Percentiles rank a stretch among this genome's conserved stretches.
phyloP scores from a whole-genome alignment of 2,329 filamentous ascomycete genomes.

The Curvularia verruculosa region DNA sequence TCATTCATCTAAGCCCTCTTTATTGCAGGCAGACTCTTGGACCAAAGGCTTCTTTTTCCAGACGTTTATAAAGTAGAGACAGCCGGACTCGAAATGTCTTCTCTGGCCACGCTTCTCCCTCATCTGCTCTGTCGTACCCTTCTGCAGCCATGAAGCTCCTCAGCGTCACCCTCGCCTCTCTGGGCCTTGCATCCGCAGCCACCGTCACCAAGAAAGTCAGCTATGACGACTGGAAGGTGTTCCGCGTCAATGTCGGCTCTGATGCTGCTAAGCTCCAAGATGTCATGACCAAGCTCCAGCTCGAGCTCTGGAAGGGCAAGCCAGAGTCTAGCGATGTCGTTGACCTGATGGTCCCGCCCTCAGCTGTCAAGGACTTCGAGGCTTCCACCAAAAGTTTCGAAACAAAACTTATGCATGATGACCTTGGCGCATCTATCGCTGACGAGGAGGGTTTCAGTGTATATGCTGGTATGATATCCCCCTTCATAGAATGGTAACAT shows the following conservation, averaged over 20 bases:
- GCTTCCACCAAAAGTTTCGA: conserved; percentile 34
- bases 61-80: conserved; percentile 3
- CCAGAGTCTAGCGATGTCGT: conserved; percentile 40
- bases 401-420: conserved; percentile 45
- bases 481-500: not conserved
- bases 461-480: conserved; percentile 40
- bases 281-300: conserved; percentile 39
- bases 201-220: conserved; percentile 38
- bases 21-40: not conserved
- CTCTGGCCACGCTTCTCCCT: conserved; percentile 8
- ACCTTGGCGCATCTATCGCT: conserved; percentile 46
- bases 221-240: conserved; percentile 48
- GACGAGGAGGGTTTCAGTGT: conserved; percentile 38
- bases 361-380: conserved; percentile 39
- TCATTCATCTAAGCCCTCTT: not conserved
- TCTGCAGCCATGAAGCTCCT: conserved; percentile 41
- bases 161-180: conserved; percentile 35
- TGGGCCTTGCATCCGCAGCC: conserved; percentile 42
- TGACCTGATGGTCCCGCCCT: conserved; percentile 45
- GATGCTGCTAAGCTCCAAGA: conserved; percentile 36
- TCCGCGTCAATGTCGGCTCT: conserved; percentile 42
- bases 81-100: not conserved
- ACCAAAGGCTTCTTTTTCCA: not conserved
- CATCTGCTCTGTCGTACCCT: conserved; percentile 4
- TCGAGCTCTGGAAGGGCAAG: conserved; percentile 46